A percentile compares a stretch with the other conserved stretches of the same genome.
Evolutionary conservation across 306 rosid species (phyloP).

Genomic region (Parietaria judaica): DNA sequence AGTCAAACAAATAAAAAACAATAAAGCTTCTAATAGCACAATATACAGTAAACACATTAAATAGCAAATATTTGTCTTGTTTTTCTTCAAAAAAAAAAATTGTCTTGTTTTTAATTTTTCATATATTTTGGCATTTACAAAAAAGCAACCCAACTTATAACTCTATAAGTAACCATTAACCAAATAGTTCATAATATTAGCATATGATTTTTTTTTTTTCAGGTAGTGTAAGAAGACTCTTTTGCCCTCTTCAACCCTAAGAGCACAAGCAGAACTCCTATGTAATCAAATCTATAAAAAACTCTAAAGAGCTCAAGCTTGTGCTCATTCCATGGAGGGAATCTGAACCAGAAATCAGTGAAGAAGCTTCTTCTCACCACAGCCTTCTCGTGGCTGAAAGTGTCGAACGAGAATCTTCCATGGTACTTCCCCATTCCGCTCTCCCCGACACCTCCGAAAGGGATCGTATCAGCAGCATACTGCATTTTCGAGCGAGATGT

Average conservation of each 20-base stretch:
- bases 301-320: constrained; percentile 51
- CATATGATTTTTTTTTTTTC: background rate
- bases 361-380: constrained; percentile 43
- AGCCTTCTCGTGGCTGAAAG: constrained; percentile 57
- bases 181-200: too few relatives aligned
- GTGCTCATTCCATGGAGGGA: constrained; percentile 60
- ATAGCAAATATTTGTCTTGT: too few relatives aligned
- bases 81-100: too few relatives aligned
- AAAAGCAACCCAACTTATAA: too few relatives aligned
- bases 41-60: too few relatives aligned
- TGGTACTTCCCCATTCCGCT: constrained; percentile 70
- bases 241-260: constrained; percentile 42
- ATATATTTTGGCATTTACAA: too few relatives aligned
- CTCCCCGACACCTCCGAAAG: constrained; percentile 83
- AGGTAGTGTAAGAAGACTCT: constrained; percentile 4
- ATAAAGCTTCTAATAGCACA: too few relatives aligned
- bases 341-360: constrained; percentile 66
- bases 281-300: constrained; percentile 41
- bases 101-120: too few relatives aligned
- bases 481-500: constrained; percentile 1
- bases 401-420: constrained; percentile 72
- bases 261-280: constrained; percentile 37
- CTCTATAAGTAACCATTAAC: too few relatives aligned
- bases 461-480: constrained; percentile 56
- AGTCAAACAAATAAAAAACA: too few relatives aligned